phyloP scores from a whole-genome alignment of 768 basidiomycete species.

The Rhizopogon vulgaris region DNA sequence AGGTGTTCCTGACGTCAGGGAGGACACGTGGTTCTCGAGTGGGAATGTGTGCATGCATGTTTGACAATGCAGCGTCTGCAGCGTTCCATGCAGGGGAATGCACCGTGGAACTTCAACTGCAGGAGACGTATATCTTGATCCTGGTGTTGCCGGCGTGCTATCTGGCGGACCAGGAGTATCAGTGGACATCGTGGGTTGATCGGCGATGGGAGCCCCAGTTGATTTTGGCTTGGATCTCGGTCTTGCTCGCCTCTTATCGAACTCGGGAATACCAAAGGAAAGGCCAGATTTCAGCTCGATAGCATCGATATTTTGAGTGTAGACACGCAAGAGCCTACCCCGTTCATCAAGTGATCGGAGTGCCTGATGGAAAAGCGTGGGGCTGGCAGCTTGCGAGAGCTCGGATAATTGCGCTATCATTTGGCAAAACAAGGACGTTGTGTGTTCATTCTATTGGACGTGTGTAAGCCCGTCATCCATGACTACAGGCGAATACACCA shows the following conservation, averaged over 20 bases:
- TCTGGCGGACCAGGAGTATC: conserved; percentile 11
- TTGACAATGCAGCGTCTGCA: conserved; percentile 75
- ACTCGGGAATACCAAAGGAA: conserved; percentile 77
- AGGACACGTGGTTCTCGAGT: conserved; percentile 52
- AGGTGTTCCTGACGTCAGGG: conserved; percentile 55
- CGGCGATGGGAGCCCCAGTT: conserved; percentile 7
- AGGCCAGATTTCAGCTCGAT: conserved; percentile 85
- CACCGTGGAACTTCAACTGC: conserved; percentile 64
- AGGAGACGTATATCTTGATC: conserved; percentile 43
- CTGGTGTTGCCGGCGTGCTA: conserved; percentile 8
- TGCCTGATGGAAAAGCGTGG: conserved; percentile 76
- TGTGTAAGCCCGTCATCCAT: conserved; percentile 14
- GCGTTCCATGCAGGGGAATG: conserved; percentile 86
- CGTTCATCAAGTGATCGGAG: conserved; percentile 71
- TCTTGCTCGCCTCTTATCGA: conserved; percentile 51
- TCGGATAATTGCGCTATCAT: conserved; percentile 84
- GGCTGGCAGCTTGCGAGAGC: conserved; percentile 63
- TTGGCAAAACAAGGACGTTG: conserved; percentile 74
- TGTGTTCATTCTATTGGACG: conserved; percentile 56
- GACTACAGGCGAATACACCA: background rate
- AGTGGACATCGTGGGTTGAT: conserved; percentile 11
- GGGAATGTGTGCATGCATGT: conserved; percentile 72
- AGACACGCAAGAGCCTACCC: conserved; percentile 75
- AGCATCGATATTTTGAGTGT: conserved; percentile 92
- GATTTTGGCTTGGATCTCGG: conserved; percentile 42